Conservation (phyloP, 768 basidiomycete species). For the Mycena albidolilacea region DNA sequence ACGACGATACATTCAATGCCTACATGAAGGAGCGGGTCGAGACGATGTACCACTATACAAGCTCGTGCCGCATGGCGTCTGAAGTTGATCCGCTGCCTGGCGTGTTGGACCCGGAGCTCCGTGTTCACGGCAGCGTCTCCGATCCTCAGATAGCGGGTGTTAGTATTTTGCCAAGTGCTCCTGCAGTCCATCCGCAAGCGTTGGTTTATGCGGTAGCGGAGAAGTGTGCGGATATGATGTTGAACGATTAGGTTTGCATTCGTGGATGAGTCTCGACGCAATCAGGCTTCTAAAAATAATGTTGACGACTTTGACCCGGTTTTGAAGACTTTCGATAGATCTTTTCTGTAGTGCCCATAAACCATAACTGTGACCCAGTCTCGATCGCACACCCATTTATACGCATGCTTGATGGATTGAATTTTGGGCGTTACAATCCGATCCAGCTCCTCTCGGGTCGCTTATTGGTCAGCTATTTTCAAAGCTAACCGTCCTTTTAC, state of each 20-base stretch:
- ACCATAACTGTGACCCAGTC: too few species aligned
- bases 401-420: too few species aligned
- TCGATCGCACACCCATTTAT: too few species aligned
- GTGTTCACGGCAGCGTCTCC: slow-evolving; percentile 61
- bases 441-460: too few species aligned
- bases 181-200: slow-evolving; percentile 29
- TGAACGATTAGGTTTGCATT: not conserved
- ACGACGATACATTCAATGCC: slow-evolving; percentile 56
- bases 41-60: slow-evolving; percentile 62
- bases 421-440: too few species aligned
- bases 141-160: slow-evolving; percentile 61
- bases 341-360: too few species aligned
- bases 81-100: slow-evolving; percentile 49
- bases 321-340: too few species aligned
- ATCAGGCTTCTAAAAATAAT: too few species aligned
- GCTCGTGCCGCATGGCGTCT: slow-evolving; percentile 64
- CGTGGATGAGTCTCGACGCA: too few species aligned
- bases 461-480: too few species aligned
- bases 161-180: slow-evolving; percentile 53
- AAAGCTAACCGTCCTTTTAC: too few species aligned
- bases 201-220: slow-evolving; percentile 29
- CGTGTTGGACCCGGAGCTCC: slow-evolving; percentile 60
- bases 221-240: slow-evolving; percentile 31
- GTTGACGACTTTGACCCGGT: too few species aligned
- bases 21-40: slow-evolving; percentile 57